Conservation (phyloP, 2,329 filamentous ascomycete species). For the Helicocarpus griseus region DNA sequence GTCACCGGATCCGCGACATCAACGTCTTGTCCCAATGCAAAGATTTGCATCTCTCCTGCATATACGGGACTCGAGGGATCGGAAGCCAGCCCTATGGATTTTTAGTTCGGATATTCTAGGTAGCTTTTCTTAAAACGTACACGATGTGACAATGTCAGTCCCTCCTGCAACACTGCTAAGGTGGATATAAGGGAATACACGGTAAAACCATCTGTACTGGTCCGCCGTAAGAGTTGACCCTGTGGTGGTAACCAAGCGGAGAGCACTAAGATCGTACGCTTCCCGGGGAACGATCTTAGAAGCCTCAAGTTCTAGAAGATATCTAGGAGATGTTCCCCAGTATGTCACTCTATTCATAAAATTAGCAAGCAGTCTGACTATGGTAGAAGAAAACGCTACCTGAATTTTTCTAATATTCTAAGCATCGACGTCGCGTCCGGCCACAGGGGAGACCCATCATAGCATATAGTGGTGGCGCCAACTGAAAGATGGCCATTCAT, state of each 20-base stretch:
- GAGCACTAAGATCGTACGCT: conserved; percentile 27
- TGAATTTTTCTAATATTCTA: conserved; percentile 26
- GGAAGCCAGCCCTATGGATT: conserved; percentile 22
- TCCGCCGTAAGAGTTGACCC: conserved; percentile 35
- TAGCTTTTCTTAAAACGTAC: conserved; percentile 3
- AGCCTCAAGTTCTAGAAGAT: conserved; percentile 34
- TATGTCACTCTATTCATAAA: conserved; percentile 23
- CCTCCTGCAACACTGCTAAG: conserved; percentile 38
- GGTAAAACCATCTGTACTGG: conserved; percentile 39
- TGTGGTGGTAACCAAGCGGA: conserved; percentile 37
- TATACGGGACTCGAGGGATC: conserved; percentile 35
- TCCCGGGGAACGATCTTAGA: conserved; percentile 25
- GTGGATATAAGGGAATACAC: conserved; percentile 29
- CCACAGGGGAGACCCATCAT: conserved; percentile 36
- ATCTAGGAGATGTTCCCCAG: conserved; percentile 37
- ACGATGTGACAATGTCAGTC: conserved; percentile 39
- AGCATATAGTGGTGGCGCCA: conserved; percentile 34
- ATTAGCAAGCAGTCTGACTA: neutral
- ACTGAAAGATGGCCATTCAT: conserved; percentile 35
- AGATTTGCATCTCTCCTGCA: conserved; percentile 38
- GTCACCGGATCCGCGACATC: conserved; percentile 34
- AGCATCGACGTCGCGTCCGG: conserved; percentile 29
- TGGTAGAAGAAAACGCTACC: neutral
- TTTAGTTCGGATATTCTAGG: neutral
- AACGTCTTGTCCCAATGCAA: conserved; percentile 38